These are phyloP conservation scores for Microcera coccophila DNA, from an alignment of 2,329 filamentous ascomycete genomes.

Conservation along the genomic window DNA sequence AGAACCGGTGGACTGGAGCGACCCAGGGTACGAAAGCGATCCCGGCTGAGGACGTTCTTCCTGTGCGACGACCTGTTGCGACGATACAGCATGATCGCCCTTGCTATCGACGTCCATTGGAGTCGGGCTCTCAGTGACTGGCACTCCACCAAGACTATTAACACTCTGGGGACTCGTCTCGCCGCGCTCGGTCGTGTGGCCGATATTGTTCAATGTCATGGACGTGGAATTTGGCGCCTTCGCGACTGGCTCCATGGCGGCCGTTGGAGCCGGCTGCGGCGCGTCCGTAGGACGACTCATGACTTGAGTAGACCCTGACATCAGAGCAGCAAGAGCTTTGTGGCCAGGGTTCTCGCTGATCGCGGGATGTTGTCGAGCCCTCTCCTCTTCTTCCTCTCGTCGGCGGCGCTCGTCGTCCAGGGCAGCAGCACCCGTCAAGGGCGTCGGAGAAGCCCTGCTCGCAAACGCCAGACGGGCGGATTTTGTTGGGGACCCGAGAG, in stretches of 20 bases:
- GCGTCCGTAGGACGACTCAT: conserved; percentile 56
- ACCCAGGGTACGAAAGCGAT: conserved; percentile 54
- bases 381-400: conserved; percentile 37
- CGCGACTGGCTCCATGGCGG: conserved; percentile 40
- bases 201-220: conserved; percentile 31
- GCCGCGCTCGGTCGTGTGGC: conserved; percentile 35
- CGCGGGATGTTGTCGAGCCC: conserved; percentile 38
- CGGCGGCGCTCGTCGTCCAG: conserved; percentile 51
- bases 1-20: conserved; percentile 40
- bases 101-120: conserved; percentile 54
- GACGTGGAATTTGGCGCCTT: conserved; percentile 35
- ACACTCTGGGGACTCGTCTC: conserved; percentile 45
- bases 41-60: conserved; percentile 49
- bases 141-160: conserved; percentile 39
- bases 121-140: conserved; percentile 48
- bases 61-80: conserved; percentile 43
- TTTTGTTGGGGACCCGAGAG: conserved; percentile 51
- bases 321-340: conserved; percentile 49
- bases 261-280: conserved; percentile 42
- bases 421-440: conserved; percentile 52
- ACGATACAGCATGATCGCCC: conserved; percentile 33
- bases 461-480: conserved; percentile 47
- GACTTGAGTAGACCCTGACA: conserved; percentile 49
- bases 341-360: conserved; percentile 54
- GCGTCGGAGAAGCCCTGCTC: conserved; percentile 42